Percentiles rank a stretch among this genome's conserved stretches.
These are phyloP conservation scores for Buxus sempervirens DNA, from an alignment of 164 flowering plant species.

Conservation along the genomic window DNA sequence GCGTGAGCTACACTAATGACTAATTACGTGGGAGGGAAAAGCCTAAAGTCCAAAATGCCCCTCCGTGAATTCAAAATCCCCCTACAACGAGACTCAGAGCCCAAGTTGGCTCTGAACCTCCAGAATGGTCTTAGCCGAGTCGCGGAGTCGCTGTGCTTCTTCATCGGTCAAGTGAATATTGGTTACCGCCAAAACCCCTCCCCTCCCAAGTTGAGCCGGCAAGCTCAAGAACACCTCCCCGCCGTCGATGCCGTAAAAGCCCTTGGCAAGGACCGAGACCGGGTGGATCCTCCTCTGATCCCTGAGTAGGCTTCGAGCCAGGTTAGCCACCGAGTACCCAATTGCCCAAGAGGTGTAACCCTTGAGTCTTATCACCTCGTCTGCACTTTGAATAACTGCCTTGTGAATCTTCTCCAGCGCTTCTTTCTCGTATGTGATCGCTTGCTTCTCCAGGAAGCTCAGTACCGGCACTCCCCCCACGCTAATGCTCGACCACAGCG, in stretches of 20 bases:
- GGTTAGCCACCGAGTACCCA: conserved; percentile 72
- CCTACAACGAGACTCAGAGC: background rate
- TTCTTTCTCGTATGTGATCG: conserved; percentile 57
- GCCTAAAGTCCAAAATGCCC: background rate
- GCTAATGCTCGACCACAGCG: conserved; percentile 89
- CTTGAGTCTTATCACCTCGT: conserved; percentile 71
- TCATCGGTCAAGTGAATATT: conserved; percentile 61
- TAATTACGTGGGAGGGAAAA: no score
- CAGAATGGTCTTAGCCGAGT: conserved; percentile 51
- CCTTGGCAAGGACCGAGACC: conserved; percentile 67
- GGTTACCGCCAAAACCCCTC: conserved; percentile 61
- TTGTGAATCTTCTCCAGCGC: conserved; percentile 63
- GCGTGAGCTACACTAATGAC: no score
- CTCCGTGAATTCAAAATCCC: background rate
- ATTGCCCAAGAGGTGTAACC: conserved; percentile 94
- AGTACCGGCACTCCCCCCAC: conserved; percentile 80
- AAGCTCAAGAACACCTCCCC: conserved; percentile 75
- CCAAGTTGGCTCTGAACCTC: conserved; percentile 58
- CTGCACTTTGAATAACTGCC: conserved; percentile 58
- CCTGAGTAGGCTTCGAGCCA: conserved; percentile 58
- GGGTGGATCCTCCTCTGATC: conserved; percentile 79
- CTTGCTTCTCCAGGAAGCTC: conserved; percentile 64
- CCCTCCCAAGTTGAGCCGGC: conserved; percentile 70
- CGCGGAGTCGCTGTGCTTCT: conserved; percentile 44
- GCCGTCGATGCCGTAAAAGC: conserved; percentile 58